Percentiles rank a stretch among this genome's conserved stretches.
These are phyloP conservation scores for Pyrus communis DNA, from an alignment of 306 rosid species.

Conservation along the genomic window DNA sequence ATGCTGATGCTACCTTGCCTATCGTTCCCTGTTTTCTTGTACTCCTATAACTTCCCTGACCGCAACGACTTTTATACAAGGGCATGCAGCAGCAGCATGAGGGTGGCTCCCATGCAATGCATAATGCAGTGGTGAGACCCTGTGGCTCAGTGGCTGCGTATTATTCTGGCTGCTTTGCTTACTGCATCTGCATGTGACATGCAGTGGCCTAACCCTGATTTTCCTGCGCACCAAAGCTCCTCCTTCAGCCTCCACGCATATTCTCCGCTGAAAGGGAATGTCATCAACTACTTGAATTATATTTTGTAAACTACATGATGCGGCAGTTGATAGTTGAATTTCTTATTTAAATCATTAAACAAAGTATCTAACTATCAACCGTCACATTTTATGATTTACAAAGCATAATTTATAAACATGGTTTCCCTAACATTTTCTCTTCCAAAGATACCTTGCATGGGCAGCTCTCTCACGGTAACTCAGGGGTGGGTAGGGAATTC, in stretches of 20 bases:
- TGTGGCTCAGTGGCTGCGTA: background rate
- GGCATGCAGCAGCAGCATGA: background rate
- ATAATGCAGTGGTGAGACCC: background rate
- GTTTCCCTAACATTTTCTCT: too few relatives aligned
- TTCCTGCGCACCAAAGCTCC: background rate
- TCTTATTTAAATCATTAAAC: too few relatives aligned
- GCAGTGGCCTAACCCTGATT: background rate
- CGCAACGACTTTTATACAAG: background rate
- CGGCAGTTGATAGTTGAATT: too few relatives aligned
- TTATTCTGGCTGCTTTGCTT: background rate
- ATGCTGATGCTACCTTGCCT: background rate
- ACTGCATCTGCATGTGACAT: background rate
- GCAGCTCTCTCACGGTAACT: background rate
- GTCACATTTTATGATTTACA: too few relatives aligned
- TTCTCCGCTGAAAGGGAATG: background rate
- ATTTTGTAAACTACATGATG: too few relatives aligned
- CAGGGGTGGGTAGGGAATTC: background rate
- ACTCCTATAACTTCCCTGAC: background rate
- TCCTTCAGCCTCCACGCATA: background rate
- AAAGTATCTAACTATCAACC: accelerated
- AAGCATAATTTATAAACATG: too few relatives aligned
- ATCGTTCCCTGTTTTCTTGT: background rate
- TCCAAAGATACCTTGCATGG: background rate
- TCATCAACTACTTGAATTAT: too few relatives aligned
- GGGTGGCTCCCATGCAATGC: background rate